These are phyloP conservation scores for Leptographium procerum DNA, from an alignment of 2,329 filamentous ascomycete species.

Conservation along the genomic window DNA sequence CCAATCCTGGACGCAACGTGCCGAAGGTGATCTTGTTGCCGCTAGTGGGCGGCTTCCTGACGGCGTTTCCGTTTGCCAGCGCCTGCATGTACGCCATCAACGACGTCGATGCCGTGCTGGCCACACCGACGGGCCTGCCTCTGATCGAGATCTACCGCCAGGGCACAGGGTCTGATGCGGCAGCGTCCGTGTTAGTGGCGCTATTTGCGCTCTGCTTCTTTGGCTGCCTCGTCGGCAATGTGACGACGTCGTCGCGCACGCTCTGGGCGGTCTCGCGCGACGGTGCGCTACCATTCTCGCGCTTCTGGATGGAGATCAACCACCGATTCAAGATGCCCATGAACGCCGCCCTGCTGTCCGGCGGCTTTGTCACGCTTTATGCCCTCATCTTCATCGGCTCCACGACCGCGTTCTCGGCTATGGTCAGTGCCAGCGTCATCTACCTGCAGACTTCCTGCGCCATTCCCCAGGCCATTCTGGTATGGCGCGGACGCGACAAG, in stretches of 20 bases:
- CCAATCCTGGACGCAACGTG: conserved; percentile 8
- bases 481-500: conserved; percentile 16
- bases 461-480: conserved; percentile 17
- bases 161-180: conserved; percentile 2
- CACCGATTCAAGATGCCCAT: conserved; percentile 15
- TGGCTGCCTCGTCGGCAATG: conserved; percentile 6
- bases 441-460: conserved; percentile 8
- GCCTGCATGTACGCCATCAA: conserved; percentile 9
- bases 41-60: conserved; percentile 3
- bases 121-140: conserved; percentile 8
- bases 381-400: conserved; percentile 20
- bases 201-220: conserved; percentile 12
- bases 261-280: conserved; percentile 15
- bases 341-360: conserved; percentile 14
- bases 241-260: conserved; percentile 7
- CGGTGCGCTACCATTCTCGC: conserved; percentile 15
- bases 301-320: conserved; percentile 15
- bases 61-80: conserved; percentile 7
- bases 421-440: conserved; percentile 9
- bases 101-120: conserved; percentile 3
- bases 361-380: conserved; percentile 11
- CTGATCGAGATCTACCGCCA: conserved; percentile 10
- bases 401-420: conserved; percentile 14
- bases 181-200: conserved; percentile 3
- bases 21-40: conserved; percentile 6